Base-by-base conservation (phyloP, 1,139 yeast species). In the Nematodospora anomalae region DNA sequence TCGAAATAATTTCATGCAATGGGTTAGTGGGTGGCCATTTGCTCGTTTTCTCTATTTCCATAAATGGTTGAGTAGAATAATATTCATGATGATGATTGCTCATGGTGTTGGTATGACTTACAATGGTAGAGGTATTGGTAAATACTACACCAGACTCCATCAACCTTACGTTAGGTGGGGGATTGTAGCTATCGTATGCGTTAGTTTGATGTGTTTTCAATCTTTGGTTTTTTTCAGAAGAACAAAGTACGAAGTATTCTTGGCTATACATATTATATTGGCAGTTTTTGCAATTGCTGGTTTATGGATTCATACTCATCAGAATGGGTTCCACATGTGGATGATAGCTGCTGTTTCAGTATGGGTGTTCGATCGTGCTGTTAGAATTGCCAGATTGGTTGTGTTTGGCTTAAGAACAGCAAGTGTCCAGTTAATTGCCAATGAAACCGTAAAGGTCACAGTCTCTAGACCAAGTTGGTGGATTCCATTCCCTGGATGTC, bases 21-120 rank as follows among this genome's bases (percentile, higher is more conserved):
- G 74, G 67, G 33, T 79, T 28, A 79, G 88, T 3, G 85, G 88
- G 29, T 80, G 88, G 83, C 67, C 76, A 16, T 74, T 73, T 47
- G 64, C 80, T 2, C 71, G 85, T 30, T 82, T 83, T 53, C 64
- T 80, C 40, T 64, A 74, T 15, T 71, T 79, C 54, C 94, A 85
- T 58, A 77, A 81, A 50, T 80, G 86, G 83, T 52, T 78, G 5
- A 77, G 81, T 2, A 71, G 92, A 57, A 46, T 63, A 2, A 53
- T 65, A 30, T 62, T 75, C 8, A 48, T 69, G 18, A 71, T 76
- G 48, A 53, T 58, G 6, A 52, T 67, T 24, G 56, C 78, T 26
- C 89, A 83, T 50, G 67, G 77, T 10, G 69, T 73, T 20, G 76
- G 80, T 13, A 60, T 67, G 65, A 64, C 69, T 12, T 55, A 41